These are phyloP conservation scores for Ochromonas danica DNA, from an alignment of 108 stramenopile genomes.

Conservation along the genomic window DNA sequence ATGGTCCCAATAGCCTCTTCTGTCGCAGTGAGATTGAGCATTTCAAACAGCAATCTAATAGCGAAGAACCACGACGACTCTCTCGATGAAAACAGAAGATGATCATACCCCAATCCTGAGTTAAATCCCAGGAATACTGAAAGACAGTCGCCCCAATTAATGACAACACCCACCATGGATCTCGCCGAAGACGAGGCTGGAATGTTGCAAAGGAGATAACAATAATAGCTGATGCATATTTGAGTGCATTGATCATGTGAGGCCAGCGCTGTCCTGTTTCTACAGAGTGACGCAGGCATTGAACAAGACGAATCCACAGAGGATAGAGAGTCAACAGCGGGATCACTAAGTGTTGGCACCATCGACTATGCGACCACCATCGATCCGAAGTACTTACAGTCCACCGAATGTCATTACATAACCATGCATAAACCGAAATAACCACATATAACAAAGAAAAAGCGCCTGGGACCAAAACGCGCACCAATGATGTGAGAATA, in stretches of 20 bases:
- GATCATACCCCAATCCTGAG: conserved; percentile 55
- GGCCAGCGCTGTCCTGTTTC: conserved; percentile 47
- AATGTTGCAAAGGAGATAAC: conserved; percentile 41
- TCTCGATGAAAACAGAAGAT: conserved; percentile 37
- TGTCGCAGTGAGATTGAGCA: neutral
- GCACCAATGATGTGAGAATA: conserved; percentile 48
- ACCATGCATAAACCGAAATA: conserved; percentile 41
- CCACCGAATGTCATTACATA: conserved; percentile 35
- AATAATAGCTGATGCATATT: conserved; percentile 52
- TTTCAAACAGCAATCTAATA: neutral
- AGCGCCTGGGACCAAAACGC: conserved; percentile 43
- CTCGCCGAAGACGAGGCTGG: conserved; percentile 43
- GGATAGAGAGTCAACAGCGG: conserved; percentile 26
- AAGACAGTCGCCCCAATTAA: conserved; percentile 52
- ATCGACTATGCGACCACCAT: conserved; percentile 26
- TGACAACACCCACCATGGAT: conserved; percentile 43
- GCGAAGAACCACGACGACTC: conserved; percentile 37
- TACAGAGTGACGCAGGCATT: conserved; percentile 6
- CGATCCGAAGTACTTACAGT: neutral
- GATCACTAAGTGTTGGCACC: conserved; percentile 31
- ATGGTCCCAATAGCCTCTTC: conserved; percentile 38
- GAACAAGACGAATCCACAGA: conserved; percentile 26
- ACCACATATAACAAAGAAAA: conserved; percentile 45
- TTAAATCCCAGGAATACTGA: conserved; percentile 53
- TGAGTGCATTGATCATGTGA: conserved; percentile 49